Evolutionary conservation across 1,139 yeast species (phyloP), one percentile per base, ranked within the genome.

Genomic region (Hyphopichia fennica): DNA sequence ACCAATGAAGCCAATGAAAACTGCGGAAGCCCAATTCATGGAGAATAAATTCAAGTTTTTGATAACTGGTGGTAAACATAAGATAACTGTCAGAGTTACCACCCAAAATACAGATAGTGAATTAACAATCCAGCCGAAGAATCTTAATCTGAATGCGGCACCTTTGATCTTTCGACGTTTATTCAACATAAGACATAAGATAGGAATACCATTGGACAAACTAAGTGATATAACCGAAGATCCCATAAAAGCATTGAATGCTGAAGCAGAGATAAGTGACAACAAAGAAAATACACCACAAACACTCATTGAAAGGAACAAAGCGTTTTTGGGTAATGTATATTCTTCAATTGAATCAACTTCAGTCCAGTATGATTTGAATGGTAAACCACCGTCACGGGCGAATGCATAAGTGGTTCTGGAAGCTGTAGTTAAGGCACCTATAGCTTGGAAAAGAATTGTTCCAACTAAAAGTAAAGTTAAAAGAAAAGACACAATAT

Each of bases 401-500:
- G 96, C 88, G 64, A 89, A 83, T 13, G 95, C 89, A 67, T 82
- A 89, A 1, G 91, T 86, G 29, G 88, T 82, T 68, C 96, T 80
- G 6, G 96, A 87, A 0, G 95, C 91, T 0, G 96, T 87, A 0
- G 95, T 87, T 28, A 87, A 72, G 1, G 93, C 74, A 30, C 95
- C 95, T 44, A 86, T 82, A 4, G 90, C 84, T 35, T 90, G 93
- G 58, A 87, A 85, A 17, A 85, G 54, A 35, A 87, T 79, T 19
- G 93, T 85, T 0, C 91, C 90, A 34, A 84, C 67, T 45, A 87
- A 75, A 54, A 87, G 69, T 19, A 86, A 61, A 2, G 82, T 87
- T 47, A 87, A 72, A 36, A 86, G 74, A 45, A 87, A 77, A 1
- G 91, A 82, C 2, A 87, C 80, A 33, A 86, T 59, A 49, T 76